These are phyloP conservation scores for Malus sieversii DNA, from an alignment of 306 rosid genomes.

Conservation along the genomic window DNA sequence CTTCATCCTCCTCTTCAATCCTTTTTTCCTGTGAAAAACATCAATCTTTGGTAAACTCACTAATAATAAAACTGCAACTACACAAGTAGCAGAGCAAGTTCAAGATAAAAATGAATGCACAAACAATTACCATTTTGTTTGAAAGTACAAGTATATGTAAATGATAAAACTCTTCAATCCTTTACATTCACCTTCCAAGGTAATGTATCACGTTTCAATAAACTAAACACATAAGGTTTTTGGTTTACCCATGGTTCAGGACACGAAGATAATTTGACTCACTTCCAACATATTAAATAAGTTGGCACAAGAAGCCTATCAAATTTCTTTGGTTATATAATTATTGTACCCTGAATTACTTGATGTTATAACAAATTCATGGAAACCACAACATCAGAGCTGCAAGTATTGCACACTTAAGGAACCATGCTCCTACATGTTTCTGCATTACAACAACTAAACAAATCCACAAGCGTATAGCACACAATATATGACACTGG, in stretches of 20 bases:
- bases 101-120: neutral
- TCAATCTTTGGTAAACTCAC: neutral
- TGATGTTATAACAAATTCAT: neutral
- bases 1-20: constrained; percentile 87
- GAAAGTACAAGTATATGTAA: neutral
- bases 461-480: neutral
- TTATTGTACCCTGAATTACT: neutral
- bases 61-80: neutral
- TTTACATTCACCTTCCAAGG: neutral
- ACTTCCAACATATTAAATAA: neutral
- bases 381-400: neutral
- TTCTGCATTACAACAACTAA: neutral
- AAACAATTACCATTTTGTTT: neutral
- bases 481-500: neutral
- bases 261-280: neutral
- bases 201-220: neutral
- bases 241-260: neutral
- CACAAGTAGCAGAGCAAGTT: neutral
- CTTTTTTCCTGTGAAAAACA: constrained; percentile 51
- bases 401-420: neutral
- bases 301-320: neutral
- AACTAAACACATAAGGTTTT: neutral
- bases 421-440: neutral
- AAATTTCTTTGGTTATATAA: neutral
- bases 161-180: neutral